Percentiles rank a stretch among this genome's conserved stretches.
phyloP scores from a whole-genome alignment of 352 stramenopile genomes.

The Globisporangium paddicum region DNA sequence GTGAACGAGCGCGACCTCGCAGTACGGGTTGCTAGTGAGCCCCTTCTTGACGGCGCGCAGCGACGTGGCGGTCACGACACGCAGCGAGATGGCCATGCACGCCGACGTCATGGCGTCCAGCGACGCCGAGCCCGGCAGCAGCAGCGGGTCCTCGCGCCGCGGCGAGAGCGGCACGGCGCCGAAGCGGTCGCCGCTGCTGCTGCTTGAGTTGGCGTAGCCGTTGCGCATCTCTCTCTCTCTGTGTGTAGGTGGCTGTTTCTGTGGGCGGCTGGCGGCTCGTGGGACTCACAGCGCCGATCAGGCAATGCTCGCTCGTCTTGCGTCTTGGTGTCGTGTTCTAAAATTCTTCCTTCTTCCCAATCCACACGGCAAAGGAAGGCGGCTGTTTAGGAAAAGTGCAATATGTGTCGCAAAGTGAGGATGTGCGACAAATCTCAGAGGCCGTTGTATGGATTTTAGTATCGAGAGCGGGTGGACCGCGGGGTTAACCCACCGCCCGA shows the following conservation, averaged over 20 bases:
- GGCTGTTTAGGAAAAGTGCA: not conserved
- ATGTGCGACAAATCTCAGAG: not conserved
- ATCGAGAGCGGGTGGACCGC: not conserved
- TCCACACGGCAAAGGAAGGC: not conserved
- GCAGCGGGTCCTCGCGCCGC: slow-evolving; percentile 46
- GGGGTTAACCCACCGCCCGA: slow-evolving; percentile 2
- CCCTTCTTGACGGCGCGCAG: slow-evolving; percentile 66
- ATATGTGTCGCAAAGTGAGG: not conserved
- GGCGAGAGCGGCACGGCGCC: slow-evolving; percentile 54
- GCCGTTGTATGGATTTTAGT: not conserved
- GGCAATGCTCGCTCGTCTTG: not conserved
- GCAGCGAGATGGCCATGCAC: slow-evolving; percentile 51
- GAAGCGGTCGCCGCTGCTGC: slow-evolving; percentile 24
- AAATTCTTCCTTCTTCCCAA: not conserved
- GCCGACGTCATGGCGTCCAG: slow-evolving; percentile 58
- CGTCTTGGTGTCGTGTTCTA: too few species aligned
- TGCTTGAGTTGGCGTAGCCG: slow-evolving; percentile 12
- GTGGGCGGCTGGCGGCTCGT: not conserved
- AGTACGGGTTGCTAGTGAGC: slow-evolving; percentile 65
- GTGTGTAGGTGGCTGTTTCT: not conserved
- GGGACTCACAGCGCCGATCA: not conserved
- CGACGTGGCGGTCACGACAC: slow-evolving; percentile 47
- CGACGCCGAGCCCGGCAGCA: slow-evolving; percentile 47
- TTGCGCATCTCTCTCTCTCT: slow-evolving; percentile 8
- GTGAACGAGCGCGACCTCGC: slow-evolving; percentile 66